A percentile compares a stretch with the other conserved stretches of the same genome.
phyloP scores from a whole-genome alignment of 2,329 filamentous ascomycete species.

The Xylariaceae sp. region DNA sequence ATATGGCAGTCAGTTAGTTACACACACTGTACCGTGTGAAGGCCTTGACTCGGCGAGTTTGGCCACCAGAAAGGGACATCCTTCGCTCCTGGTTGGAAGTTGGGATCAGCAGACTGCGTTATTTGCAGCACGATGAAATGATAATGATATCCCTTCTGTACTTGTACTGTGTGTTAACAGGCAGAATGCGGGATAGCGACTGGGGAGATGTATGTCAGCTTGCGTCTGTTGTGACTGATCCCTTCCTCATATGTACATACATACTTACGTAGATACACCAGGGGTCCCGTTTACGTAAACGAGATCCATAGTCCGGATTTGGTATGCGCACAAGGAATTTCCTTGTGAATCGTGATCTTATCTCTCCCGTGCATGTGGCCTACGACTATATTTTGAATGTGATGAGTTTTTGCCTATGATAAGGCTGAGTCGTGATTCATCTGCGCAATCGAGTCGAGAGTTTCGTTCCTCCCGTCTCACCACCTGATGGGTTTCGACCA shows the following conservation, averaged over 20 bases:
- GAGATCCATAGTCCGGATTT: slow-evolving; percentile 4
- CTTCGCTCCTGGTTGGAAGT: slow-evolving; percentile 6
- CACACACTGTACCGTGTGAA: neutral
- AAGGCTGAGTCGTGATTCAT: no score
- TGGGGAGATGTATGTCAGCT: no score
- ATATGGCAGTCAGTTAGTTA: neutral
- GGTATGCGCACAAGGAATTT: no score
- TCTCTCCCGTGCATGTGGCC: neutral
- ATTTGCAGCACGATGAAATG: slow-evolving; percentile 10
- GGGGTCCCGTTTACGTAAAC: slow-evolving; percentile 4
- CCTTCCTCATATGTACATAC: no score
- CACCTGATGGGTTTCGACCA: no score
- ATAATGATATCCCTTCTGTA: slow-evolving; percentile 1
- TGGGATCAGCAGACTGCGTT: slow-evolving; percentile 12
- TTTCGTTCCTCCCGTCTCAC: no score
- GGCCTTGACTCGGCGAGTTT: neutral
- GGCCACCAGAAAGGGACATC: neutral
- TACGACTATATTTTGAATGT: slow-evolving; percentile 4
- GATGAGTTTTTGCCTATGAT: no score
- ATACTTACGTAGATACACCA: no score
- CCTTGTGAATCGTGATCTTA: neutral
- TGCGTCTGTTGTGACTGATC: no score
- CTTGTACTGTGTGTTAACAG: neutral
- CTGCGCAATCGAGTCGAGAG: no score
- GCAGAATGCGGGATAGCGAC: neutral